Base-by-base conservation (phyloP, 2,329 filamentous ascomycete genomes). In the Sporothrix pseudoabietina region DNA sequence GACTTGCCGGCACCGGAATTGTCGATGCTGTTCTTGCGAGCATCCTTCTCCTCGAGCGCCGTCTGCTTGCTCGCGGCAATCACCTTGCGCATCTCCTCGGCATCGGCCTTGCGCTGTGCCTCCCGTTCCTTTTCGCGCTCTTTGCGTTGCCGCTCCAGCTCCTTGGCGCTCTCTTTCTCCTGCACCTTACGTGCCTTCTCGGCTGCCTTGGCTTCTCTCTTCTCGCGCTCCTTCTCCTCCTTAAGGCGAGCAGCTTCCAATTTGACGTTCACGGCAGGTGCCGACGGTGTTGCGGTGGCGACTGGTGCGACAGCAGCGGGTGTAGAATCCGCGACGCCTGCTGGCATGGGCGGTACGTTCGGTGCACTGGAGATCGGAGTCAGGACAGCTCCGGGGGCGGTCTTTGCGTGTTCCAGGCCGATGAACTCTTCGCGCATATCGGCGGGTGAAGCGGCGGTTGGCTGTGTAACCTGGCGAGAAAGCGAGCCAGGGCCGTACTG, bases 1-100 rank as follows among this genome's bases (percentile, higher is more conserved):
- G 69, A n/a, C 14, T 63, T 49, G 66, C 32, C 26, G 39, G 52
- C 14, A 47, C 30, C 16, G n/a, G 30, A 39, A 57, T 26, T 35
- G 63, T 59, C 65, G 55, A 79, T 74, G 80, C 85, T 78, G 78
- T 61, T 57, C 26, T 71, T 85, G 66, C 81, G 80, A 12, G 77
- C 76, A 16, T 82, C 81, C 7, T 96, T 82, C 63, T 85, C 87
- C 49, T 90, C 87, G 1, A 83, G 85, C 10, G 90, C 88, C 9
- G 87, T 85, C 74, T 85, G 85, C 79, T 88, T 92, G 82, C 90
- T 93, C 35, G 87, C 88, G 74, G 92, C 89, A 4, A 93, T 83
- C 0, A 87, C 90, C 72, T 84, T 86, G 76, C 87, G 87, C 32
- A 92, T 77, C 55, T 94, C 89, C 10, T 86, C 85, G 10, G 90